Conservation (phyloP, 2,329 filamentous ascomycete genomes). For the Apiospora saccharicola region DNA sequence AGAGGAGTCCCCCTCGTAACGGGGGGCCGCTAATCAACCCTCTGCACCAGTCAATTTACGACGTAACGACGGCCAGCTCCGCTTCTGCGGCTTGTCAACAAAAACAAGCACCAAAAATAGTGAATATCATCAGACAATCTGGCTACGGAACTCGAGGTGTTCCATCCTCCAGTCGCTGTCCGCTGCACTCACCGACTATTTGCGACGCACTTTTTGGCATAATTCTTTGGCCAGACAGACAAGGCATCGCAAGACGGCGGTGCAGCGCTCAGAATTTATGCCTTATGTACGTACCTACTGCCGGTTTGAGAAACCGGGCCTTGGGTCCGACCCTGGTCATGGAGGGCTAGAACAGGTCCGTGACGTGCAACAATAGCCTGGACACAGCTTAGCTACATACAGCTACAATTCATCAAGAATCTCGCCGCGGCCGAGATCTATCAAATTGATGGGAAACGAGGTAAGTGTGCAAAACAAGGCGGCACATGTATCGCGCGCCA, state of each 20-base stretch:
- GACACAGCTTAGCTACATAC: background rate
- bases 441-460: background rate
- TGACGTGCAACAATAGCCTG: background rate
- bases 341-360: slow-evolving; percentile 19
- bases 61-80: slow-evolving; percentile 22
- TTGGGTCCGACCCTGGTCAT: slow-evolving; percentile 9
- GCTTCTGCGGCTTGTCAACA: slow-evolving; percentile 25
- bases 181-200: slow-evolving; percentile 30
- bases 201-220: background rate
- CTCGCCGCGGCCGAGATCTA: background rate
- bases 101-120: slow-evolving; percentile 25
- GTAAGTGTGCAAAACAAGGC: background rate
- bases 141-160: slow-evolving; percentile 6
- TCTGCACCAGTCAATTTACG: slow-evolving; percentile 26
- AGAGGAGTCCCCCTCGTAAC: background rate
- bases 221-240: slow-evolving; percentile 1
- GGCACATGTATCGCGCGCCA: background rate
- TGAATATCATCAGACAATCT: slow-evolving; percentile 21
- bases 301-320: slow-evolving; percentile 17
- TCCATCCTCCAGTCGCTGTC: slow-evolving; percentile 10
- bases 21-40: slow-evolving; percentile 28
- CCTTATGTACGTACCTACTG: slow-evolving; percentile 18
- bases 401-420: background rate
- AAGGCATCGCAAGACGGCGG: slow-evolving; percentile 2
- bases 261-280: slow-evolving; percentile 14